These are phyloP conservation scores for Penicillium verrucosum DNA, from an alignment of 2,329 filamentous ascomycete species.

Conservation along the genomic window DNA sequence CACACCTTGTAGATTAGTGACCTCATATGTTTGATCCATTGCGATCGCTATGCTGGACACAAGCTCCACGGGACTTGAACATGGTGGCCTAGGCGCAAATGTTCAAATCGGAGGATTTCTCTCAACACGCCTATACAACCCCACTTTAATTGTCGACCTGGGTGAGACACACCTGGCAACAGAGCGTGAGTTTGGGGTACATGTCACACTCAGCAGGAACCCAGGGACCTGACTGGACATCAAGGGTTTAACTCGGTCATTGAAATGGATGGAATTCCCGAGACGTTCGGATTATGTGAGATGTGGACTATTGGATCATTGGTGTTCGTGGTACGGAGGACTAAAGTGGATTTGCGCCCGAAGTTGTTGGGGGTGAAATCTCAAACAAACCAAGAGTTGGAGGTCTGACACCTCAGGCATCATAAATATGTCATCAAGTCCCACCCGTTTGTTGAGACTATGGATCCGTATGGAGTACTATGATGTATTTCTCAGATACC, in stretches of 20 bases:
- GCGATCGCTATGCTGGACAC: slow-evolving; percentile 55
- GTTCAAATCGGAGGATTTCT: slow-evolving; percentile 53
- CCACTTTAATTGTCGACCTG: slow-evolving; percentile 51
- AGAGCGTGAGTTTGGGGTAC: slow-evolving; percentile 51
- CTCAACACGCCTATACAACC: slow-evolving; percentile 55
- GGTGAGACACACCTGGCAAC: slow-evolving; percentile 49
- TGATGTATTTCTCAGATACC: neutral
- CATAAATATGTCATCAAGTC: neutral
- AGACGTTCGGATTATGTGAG: slow-evolving; percentile 51
- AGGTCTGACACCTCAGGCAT: neutral
- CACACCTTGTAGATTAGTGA: slow-evolving; percentile 43
- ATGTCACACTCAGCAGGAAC: slow-evolving; percentile 40
- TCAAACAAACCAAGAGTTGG: slow-evolving; percentile 28
- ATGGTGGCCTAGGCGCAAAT: slow-evolving; percentile 51
- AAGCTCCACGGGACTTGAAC: slow-evolving; percentile 56
- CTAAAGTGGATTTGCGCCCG: slow-evolving; percentile 43
- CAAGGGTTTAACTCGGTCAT: slow-evolving; percentile 57
- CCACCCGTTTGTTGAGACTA: neutral
- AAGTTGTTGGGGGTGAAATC: slow-evolving; percentile 55
- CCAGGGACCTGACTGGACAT: slow-evolving; percentile 49
- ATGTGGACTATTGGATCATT: slow-evolving; percentile 52
- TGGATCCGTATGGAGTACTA: neutral
- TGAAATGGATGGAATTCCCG: slow-evolving; percentile 55
- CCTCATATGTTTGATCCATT: slow-evolving; percentile 2
- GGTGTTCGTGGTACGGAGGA: slow-evolving; percentile 53